Percentiles rank a stretch among this genome's conserved stretches.
phyloP scores from a whole-genome alignment of 768 basidiomycete genomes.

The Lentinula sp. region DNA sequence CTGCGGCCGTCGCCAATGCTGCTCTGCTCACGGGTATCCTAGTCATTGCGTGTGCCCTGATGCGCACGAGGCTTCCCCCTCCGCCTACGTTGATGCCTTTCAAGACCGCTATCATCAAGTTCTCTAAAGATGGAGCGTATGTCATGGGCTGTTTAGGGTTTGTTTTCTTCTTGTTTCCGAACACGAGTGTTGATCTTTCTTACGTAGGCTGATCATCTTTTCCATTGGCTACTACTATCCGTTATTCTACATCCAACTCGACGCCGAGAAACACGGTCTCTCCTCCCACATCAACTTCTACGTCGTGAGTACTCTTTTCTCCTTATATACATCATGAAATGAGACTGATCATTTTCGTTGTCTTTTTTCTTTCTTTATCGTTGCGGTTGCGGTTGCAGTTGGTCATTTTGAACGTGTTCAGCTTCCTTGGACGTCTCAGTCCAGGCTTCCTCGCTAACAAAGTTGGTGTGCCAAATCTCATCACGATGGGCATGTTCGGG shows the following conservation, averaged over 20 bases:
- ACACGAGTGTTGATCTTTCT: background rate
- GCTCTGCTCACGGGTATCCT: slow-evolving; percentile 31
- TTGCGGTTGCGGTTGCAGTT: slow-evolving; percentile 16
- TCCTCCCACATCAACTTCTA: slow-evolving; percentile 28
- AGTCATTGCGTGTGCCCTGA: slow-evolving; percentile 31
- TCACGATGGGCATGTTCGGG: slow-evolving; percentile 15
- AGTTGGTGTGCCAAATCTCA: slow-evolving; percentile 21
- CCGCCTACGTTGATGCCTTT: slow-evolving; percentile 12
- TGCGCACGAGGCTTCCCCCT: slow-evolving; percentile 32
- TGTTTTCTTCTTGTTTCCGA: background rate
- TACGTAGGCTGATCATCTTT: slow-evolving; percentile 12
- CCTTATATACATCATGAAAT: background rate
- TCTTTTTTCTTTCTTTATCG: background rate
- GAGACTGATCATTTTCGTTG: background rate
- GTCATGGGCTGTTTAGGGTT: slow-evolving; percentile 14
- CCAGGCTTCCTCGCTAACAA: slow-evolving; percentile 25
- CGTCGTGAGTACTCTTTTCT: slow-evolving; percentile 18
- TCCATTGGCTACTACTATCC: slow-evolving; percentile 21
- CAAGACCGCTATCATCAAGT: slow-evolving; percentile 8
- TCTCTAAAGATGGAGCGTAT: slow-evolving; percentile 17
- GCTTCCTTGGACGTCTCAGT: slow-evolving; percentile 30
- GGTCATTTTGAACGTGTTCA: slow-evolving; percentile 32
- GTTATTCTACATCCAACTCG: slow-evolving; percentile 32
- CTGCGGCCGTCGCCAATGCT: slow-evolving; percentile 35
- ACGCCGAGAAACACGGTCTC: slow-evolving; percentile 22